These are phyloP conservation scores for Mycena capillaripes DNA, from an alignment of 768 basidiomycete species.

Conservation along the genomic window DNA sequence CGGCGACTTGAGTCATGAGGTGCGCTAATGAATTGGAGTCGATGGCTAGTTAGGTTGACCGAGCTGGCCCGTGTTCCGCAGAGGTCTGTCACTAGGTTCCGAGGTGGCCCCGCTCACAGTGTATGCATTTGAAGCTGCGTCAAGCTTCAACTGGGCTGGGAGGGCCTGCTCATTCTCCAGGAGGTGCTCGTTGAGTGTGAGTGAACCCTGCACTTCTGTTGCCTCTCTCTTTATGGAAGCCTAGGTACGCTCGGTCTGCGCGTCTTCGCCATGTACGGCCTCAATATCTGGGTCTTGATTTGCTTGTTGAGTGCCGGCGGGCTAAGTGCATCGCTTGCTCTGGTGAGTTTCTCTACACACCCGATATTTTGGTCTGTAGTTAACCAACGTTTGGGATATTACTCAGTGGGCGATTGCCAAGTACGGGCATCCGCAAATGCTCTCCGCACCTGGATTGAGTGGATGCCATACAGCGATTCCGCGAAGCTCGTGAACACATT, in stretches of 20 bases:
- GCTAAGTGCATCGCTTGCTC: constrained; percentile 16
- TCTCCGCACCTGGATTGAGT: constrained; percentile 16
- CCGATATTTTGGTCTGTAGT: neutral
- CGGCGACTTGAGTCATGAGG: constrained; percentile 11
- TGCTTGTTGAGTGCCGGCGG: constrained; percentile 1
- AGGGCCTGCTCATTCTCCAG: constrained; percentile 20
- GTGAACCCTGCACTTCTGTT: neutral
- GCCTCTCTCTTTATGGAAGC: neutral
- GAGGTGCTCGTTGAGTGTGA: constrained; percentile 27
- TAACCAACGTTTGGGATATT: neutral
- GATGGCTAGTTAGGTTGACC: neutral
- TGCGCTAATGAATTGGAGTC: neutral
- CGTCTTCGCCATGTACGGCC: constrained; percentile 29
- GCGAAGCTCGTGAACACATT: constrained; percentile 6
- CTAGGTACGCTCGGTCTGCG: constrained; percentile 12
- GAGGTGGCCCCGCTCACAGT: neutral
- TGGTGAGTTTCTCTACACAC: neutral
- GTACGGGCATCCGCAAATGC: constrained; percentile 18
- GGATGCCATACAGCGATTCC: constrained; percentile 26
- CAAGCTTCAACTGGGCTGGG: constrained; percentile 10
- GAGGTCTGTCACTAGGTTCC: neutral
- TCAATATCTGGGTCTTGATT: constrained; percentile 20
- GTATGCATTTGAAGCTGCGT: constrained; percentile 15
- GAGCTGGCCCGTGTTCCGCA: neutral
- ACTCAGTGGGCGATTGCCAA: constrained; percentile 21